Base-by-base conservation (phyloP, 371 early-diverging fungal species). In the Syncephalastrum contaminatum region DNA sequence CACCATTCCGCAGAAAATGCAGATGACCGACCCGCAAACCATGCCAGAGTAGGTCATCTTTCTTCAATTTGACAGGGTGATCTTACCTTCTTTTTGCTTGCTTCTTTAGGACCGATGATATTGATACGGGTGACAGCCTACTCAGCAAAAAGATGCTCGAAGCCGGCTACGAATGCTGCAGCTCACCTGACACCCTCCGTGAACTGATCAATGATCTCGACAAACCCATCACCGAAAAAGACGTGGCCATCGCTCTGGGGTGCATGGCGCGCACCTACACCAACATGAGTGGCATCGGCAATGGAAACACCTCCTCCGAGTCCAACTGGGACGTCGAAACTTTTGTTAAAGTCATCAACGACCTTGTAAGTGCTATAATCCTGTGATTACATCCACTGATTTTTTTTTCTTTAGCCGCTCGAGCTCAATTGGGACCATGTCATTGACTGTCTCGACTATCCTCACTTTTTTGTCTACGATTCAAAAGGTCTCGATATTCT, bases 191-290 rank as follows among this genome's bases (percentile, higher is more conserved):
- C 7, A 65, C 81, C 44, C 69, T 83, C 21, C 70, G 73, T 45
- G 79, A 79, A 30, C 24, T 83, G 10, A 58, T 86, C 39, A 50
- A 42, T 1, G 62, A 59, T 16, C 24, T 67, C 24, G 49, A 62
- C 4, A 43, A 58, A 18, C 39, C 27, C 25, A 54, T 72, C 19
- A 49, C 63, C 16, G 91, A 89, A 43, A 77, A 76, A 41, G 85
- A 87, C 46, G 77, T 92, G n/a, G 88, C 90, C 12, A 77, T 82
- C n/a, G 71, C 81, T 1, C 54, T 92, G 39, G 85, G 82, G 18
- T 85, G 87, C 81, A 90, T 92, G 87, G 82, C 84, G 19, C 70
- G 80, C 43, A 79, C 87, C 1, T 82, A 77, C 54, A 65, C 80
- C 16, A 81, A 80, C 45, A 73, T 83, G 54, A 70, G 67, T 27